Base-by-base conservation (phyloP, 2,329 filamentous ascomycete genomes). In the Claviceps pazoutovae region DNA sequence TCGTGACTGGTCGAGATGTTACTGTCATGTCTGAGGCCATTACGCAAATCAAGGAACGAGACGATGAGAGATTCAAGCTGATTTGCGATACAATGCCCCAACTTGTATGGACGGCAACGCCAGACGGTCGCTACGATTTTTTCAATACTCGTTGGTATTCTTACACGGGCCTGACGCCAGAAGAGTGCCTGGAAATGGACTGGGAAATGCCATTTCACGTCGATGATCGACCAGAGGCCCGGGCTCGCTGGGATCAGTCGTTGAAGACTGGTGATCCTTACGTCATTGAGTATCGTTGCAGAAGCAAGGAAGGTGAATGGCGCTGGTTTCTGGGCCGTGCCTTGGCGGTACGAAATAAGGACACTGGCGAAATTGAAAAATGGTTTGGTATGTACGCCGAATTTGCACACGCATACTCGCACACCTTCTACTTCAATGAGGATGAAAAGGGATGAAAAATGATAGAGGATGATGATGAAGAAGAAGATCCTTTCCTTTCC, bases 311-410 rank as follows among this genome's bases (percentile, higher is more conserved):
- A 36, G 86, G 86, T 1, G 75, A 83, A 52, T 90, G 81, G 79
- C 74, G 84, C 50, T 91, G 86, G 86, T 88, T 89, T 73, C 70
- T 91, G 2, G 85, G 82, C 11, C 75, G 84, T 44, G 86, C 85
- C 1, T 64, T 85, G 14, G 84, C 86, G 0, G 73, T 88, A 59
- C 74, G 74, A 41, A 80, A 87, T 54, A 76, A 75, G 55, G 75
- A 82, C 45, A 78, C 78, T 0, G 84, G 83, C 2, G 70, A 75
- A 47, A 87, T 90, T 48, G 73, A 86, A 53, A 88, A 86, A 61
- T 90, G 86, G 86, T 88, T 86, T 59, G 86, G 84, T 69, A 61
- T 56, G 68, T 17, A 21, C 30, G 9, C 30, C 30, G 9, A 34
- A 34, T 34, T 11, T 34, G 30, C 30, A 9, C 26, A 30, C 26